Base-by-base conservation (phyloP, 2,329 filamentous ascomycete species). In the Thelonectria discophora region DNA sequence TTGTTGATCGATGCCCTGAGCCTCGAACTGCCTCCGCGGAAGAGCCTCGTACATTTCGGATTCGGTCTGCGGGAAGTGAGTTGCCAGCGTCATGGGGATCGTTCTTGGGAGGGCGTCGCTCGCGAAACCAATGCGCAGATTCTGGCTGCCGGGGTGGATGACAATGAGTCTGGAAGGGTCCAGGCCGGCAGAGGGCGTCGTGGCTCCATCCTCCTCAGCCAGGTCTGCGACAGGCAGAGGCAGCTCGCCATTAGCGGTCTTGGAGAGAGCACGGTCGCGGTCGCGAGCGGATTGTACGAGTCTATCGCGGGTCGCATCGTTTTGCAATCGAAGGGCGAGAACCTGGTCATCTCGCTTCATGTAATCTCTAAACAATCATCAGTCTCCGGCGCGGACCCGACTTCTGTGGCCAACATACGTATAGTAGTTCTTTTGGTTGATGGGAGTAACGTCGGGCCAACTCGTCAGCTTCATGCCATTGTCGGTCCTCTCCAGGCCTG, bases 381-480 rank as follows among this genome's bases (percentile, higher is more conserved):
- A 74, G 66, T 40, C 60, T 24, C 34, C 21, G 21, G 21, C 49
- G 40, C 54, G 20, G 20, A 18, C 52, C 47, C 55, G 43, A 42
- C 27, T 20, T 53, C 15, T 32, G 10, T 17, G 21, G 13, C 12
- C 17, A 52, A 34, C 88, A 64, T 84, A 95, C 92, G 94, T 97
- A 77, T 97, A 97, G 79, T 99, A 99, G 78, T 99, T 99, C 82
- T 99, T 99, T 78, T 99, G 95, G 76, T 99, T 99, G 79, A 99
- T 99, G 72, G 95, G 92, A 45, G 87, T 85, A 60, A 97, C 89
- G 74, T 95, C 90, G 10, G 95, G 94, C 94, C 95, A 99, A 76
- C 86, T 96, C 49, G 93, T 92, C 74, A 95, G 87, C 75, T 94
- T 95, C 90, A 99, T 94, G 80, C 94, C 94, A 86, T 99, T 99